A percentile compares a stretch with the other conserved stretches of the same genome.
Evolutionary conservation across 2,329 filamentous ascomycete genomes (phyloP).

Genomic region (Phoma sp.): DNA sequence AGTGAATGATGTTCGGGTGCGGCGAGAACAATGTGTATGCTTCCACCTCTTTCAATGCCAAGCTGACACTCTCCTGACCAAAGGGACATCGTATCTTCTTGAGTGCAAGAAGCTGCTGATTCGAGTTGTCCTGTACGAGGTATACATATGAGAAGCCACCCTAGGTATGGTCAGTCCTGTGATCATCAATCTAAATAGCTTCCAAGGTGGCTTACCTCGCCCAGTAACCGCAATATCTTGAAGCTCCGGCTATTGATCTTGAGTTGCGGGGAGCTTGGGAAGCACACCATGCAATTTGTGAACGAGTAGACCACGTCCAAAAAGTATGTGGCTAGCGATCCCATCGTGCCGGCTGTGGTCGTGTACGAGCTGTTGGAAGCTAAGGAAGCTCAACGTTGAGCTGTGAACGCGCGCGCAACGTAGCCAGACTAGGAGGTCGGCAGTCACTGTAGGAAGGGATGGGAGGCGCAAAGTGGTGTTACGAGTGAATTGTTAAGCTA

Average conservation of each 20-base stretch:
- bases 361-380: conserved; percentile 28
- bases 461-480: not conserved
- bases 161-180: conserved; percentile 52
- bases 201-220: conserved; percentile 79
- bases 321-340: conserved; percentile 64
- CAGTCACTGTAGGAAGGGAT: conserved; percentile 1
- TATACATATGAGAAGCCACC: conserved; percentile 99
- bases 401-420: conserved; percentile 14
- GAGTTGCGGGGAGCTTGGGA: conserved; percentile 89
- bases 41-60: conserved; percentile 95
- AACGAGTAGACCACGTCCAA: conserved; percentile 90
- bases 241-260: conserved; percentile 95
- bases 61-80: conserved; percentile 92
- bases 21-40: conserved; percentile 90
- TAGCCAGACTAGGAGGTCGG: not conserved
- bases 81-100: conserved; percentile 99
- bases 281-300: conserved; percentile 95
- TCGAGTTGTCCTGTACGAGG: conserved; percentile 89
- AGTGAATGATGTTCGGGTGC: conserved; percentile 84
- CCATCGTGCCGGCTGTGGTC: conserved; percentile 33
- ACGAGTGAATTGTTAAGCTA: not conserved
- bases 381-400: conserved; percentile 23
- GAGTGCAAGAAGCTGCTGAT: conserved; percentile 85
- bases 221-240: conserved; percentile 92
- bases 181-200: too few species aligned